These are phyloP conservation scores for Ceratocystiopsis sp. DNA, from an alignment of 2,329 filamentous ascomycete species.

Conservation along the genomic window DNA sequence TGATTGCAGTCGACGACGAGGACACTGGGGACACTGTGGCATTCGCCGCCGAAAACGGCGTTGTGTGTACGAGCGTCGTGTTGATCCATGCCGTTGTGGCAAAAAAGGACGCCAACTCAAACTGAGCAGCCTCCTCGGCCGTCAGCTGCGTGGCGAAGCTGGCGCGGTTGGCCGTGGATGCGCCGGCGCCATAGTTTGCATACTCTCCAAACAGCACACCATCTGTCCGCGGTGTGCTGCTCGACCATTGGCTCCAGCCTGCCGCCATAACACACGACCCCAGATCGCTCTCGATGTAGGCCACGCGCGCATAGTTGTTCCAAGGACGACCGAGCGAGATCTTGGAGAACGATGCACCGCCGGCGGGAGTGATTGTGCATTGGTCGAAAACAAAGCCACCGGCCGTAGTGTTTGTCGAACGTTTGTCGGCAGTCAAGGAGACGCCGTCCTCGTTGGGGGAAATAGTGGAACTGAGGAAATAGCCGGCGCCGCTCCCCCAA, in stretches of 20 bases:
- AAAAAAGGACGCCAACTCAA: constrained; percentile 24
- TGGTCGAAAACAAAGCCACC: constrained; percentile 30
- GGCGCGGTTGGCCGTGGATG: constrained; percentile 34
- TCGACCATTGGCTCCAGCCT: constrained; percentile 32
- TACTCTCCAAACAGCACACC: constrained; percentile 29
- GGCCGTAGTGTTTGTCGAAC: constrained; percentile 17
- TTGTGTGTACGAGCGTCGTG: constrained; percentile 19
- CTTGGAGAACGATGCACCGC: constrained; percentile 19
- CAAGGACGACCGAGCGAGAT: constrained; percentile 33
- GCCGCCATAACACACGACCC: constrained; percentile 8
- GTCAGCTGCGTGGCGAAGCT: constrained; percentile 1
- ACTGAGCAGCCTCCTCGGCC: constrained; percentile 15
- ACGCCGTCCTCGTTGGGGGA: constrained; percentile 13
- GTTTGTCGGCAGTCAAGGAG: constrained; percentile 7
- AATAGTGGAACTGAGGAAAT: constrained; percentile 27
- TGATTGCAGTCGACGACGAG: not conserved
- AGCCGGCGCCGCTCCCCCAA: constrained; percentile 22
- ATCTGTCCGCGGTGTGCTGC: constrained; percentile 15
- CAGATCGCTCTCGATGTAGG: constrained; percentile 20
- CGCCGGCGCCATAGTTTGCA: constrained; percentile 23
- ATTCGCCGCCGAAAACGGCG: constrained; percentile 16
- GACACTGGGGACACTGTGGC: not conserved
- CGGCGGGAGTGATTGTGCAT: constrained; percentile 18
- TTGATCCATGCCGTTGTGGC: constrained; percentile 23
- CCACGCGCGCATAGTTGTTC: constrained; percentile 27